phyloP scores from a whole-genome alignment of 169 alveolate species.

The Plasmodium adleri region DNA sequence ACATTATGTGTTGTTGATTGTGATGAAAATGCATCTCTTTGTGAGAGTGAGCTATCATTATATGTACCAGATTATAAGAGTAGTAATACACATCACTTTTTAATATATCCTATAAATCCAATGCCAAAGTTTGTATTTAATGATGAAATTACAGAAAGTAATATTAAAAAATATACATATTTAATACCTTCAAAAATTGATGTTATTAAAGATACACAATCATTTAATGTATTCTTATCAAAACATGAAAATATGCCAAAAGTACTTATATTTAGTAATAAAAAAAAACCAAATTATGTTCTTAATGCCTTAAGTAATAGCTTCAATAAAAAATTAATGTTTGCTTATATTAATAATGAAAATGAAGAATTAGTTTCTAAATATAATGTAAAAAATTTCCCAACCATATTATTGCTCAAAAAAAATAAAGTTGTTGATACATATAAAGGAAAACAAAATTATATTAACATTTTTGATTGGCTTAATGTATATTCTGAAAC shows the following conservation, averaged over 20 bases:
- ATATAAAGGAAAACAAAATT: slow-evolving; percentile 93
- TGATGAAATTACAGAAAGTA: slow-evolving; percentile 67
- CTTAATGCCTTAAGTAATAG: slow-evolving; percentile 84
- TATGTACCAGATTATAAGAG: slow-evolving; percentile 75
- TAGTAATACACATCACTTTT: slow-evolving; percentile 77
- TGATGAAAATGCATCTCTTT: slow-evolving; percentile 63
- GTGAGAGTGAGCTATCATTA: slow-evolving; percentile 78
- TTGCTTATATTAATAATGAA: slow-evolving; percentile 83
- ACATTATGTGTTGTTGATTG: slow-evolving; percentile 82
- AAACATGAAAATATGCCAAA: slow-evolving; percentile 85
- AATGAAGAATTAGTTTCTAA: slow-evolving; percentile 86
- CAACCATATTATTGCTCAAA: slow-evolving; percentile 89
- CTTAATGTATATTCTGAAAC: slow-evolving; percentile 96
- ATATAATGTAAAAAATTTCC: slow-evolving; percentile 91
- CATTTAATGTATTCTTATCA: slow-evolving; percentile 80
- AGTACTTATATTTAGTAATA: slow-evolving; percentile 82
- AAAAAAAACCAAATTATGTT: slow-evolving; percentile 82
- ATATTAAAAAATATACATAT: slow-evolving; percentile 61
- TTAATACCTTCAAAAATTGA: slow-evolving; percentile 84
- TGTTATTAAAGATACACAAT: slow-evolving; percentile 75
- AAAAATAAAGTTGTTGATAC: slow-evolving; percentile 86
- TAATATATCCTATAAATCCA: slow-evolving; percentile 83
- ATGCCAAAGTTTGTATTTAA: slow-evolving; percentile 81
- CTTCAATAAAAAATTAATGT: slow-evolving; percentile 77
- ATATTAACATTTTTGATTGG: slow-evolving; percentile 92